Base-by-base conservation (phyloP, 768 basidiomycete genomes). In the Calocybe indica region DNA sequence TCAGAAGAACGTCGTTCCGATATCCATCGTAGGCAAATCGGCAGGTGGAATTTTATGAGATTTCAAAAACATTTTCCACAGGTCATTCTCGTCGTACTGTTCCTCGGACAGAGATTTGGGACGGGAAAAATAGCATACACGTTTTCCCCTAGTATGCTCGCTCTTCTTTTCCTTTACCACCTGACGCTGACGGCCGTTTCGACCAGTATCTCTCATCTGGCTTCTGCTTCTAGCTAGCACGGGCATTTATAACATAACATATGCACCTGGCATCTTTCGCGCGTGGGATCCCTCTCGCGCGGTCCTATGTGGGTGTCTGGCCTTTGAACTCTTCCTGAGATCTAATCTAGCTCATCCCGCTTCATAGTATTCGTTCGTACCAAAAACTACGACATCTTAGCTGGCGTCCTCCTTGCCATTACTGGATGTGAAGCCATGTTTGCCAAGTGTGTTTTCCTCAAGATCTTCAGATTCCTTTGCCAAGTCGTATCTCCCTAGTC, bases 351-450 rank as follows among this genome's bases (percentile, higher is more conserved):
- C 36, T 46, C 37, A 43, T 37, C 32, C 40, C 35, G 31, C 7
- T 11, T 31, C 33, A 0, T 48, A 83, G 80, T 78, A 11, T 88
- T 88, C 50, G 80, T 85, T 1, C 73, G 83, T 9, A 86, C 83
- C 1, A 66, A 62, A 45, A 61, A 84, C 49, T 86, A 78, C 49
- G 79, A 81, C 49, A 59, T 78, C 5, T 72, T 88, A 0, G 70
- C 80, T 6, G 85, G 83, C 32, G 72, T 87, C 1, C 64, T 88
- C 5, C 74, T 88, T 1, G 74, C 79, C 1, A 52, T 86, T n/a
- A 88, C 85, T 0, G 85, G 85, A 0, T 81, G 76, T 54, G 84
- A 86, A 58, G 82, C 81, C 1, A 64, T 83, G 40, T 83, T 83
- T 60, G 82, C 83, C 9, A 83, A 83, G 81, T 82, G 40, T 29